Conservation (phyloP, 352 stramenopile species). For the Phytophthora cactorum region DNA sequence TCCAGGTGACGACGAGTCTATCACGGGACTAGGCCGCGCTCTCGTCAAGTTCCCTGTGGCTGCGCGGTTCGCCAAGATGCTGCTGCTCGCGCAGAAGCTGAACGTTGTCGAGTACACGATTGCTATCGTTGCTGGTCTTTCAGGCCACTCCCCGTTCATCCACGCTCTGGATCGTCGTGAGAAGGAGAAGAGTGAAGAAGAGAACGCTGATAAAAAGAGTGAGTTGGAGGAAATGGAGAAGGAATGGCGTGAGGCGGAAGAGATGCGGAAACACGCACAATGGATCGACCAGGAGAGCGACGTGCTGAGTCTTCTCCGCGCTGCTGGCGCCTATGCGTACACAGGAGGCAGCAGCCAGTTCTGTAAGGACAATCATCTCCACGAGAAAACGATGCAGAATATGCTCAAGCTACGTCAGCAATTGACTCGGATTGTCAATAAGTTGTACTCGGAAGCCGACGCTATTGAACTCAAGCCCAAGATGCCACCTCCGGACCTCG, state of each 20-base stretch:
- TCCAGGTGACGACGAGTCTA: conserved; percentile 54
- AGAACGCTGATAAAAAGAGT: conserved; percentile 38
- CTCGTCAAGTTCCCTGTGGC: conserved; percentile 90
- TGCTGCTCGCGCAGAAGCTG: conserved; percentile 82
- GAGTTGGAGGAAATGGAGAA: conserved; percentile 74
- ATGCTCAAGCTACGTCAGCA: conserved; percentile 88
- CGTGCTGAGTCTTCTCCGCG: conserved; percentile 77
- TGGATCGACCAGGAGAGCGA: conserved; percentile 87
- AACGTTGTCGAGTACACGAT: conserved; percentile 82
- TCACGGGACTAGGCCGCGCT: conserved; percentile 82
- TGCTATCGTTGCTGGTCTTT: conserved; percentile 78
- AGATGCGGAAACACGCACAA: conserved; percentile 72
- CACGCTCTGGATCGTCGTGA: conserved; percentile 53
- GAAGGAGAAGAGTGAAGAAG: conserved; percentile 46
- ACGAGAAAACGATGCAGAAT: conserved; percentile 90
- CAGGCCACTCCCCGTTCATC: conserved; percentile 80
- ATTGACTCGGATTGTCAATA: conserved; percentile 85
- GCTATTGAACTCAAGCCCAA: conserved; percentile 57
- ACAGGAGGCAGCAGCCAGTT: conserved; percentile 66
- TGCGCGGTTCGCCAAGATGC: conserved; percentile 91
- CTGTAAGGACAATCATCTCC: conserved; percentile 77
- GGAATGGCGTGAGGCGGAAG: conserved; percentile 76
- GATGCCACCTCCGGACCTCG: conserved; percentile 70
- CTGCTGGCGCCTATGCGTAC: conserved; percentile 80
- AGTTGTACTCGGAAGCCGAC: conserved; percentile 56